A percentile compares a stretch with the other conserved stretches of the same genome.
phyloP scores from a whole-genome alignment of 2,329 filamentous ascomycete species.

The Scedosporium apiospermum region DNA sequence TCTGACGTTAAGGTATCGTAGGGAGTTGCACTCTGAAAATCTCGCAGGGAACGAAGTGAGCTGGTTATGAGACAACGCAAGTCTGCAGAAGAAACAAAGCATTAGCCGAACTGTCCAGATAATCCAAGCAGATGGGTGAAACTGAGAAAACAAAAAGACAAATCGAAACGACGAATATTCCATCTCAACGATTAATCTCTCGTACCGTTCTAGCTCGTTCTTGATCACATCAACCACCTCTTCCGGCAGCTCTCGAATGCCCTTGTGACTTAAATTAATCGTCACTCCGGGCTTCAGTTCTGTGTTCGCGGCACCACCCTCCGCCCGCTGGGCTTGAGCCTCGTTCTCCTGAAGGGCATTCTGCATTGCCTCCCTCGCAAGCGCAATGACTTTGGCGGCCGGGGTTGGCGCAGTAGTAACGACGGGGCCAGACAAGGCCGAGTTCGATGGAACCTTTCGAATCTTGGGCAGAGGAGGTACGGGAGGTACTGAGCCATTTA shows the following conservation, averaged over 20 bases:
- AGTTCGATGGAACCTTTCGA: conserved; percentile 35
- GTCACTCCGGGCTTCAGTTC: conserved; percentile 63
- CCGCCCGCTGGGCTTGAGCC: conserved; percentile 35
- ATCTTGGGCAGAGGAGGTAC: conserved; percentile 37
- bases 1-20: conserved; percentile 72
- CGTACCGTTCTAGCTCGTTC: conserved; percentile 61
- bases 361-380: conserved; percentile 59
- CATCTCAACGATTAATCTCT: conserved; percentile 8
- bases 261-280: conserved; percentile 67
- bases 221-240: conserved; percentile 69
- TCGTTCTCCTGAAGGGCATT: conserved; percentile 57
- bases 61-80: conserved; percentile 74
- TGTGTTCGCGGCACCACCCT: conserved; percentile 33
- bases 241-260: conserved; percentile 60
- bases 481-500: conserved; percentile 17
- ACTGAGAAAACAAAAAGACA: neutral
- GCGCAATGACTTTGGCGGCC: conserved; percentile 48
- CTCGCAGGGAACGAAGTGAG: conserved; percentile 59
- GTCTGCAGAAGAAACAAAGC: conserved; percentile 32
- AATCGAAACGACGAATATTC: neutral
- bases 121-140: neutral
- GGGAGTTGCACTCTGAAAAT: conserved; percentile 65
- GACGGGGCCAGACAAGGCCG: conserved; percentile 36
- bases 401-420: conserved; percentile 38
- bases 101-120: neutral